Evolutionary conservation across 192 early-diverging fungal species (phyloP).

Genomic region (Backusella tarrabulga): DNA sequence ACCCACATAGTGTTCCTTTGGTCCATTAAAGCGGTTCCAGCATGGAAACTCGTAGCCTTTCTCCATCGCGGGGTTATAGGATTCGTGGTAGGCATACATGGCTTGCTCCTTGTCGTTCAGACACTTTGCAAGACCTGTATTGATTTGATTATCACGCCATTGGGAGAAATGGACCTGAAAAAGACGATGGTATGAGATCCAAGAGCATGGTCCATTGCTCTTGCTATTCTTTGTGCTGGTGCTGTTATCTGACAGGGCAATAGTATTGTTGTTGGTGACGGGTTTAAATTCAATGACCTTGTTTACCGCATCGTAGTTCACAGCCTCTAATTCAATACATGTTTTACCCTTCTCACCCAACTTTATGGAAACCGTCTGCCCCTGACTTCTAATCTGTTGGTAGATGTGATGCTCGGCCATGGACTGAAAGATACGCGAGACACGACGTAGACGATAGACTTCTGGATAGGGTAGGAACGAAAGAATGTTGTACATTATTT

Average conservation of each 20-base stretch:
- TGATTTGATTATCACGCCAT: conserved; percentile 10
- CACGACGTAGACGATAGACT: conserved; percentile 17
- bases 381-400: neutral
- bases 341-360: conserved; percentile 9
- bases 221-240: neutral
- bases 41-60: conserved; percentile 19
- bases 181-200: conserved; percentile 1
- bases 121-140: neutral
- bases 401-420: conserved; percentile 14
- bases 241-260: neutral
- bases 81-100: conserved; percentile 13
- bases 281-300: conserved; percentile 30
- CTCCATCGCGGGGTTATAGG: conserved; percentile 28
- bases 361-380: conserved; percentile 5
- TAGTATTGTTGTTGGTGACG: neutral
- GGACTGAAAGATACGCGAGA: conserved; percentile 3
- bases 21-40: neutral
- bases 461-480: conserved; percentile 19
- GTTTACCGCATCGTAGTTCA: conserved; percentile 20
- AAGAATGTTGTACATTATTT: conserved; percentile 21
- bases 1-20: conserved; percentile 22
- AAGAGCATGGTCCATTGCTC: neutral
- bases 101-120: conserved; percentile 17
- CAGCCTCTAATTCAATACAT: conserved; percentile 9
- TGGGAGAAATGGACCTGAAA: conserved; percentile 23